phyloP scores from a whole-genome alignment of 129 eudicot genomes.

The Lonicera japonica region DNA sequence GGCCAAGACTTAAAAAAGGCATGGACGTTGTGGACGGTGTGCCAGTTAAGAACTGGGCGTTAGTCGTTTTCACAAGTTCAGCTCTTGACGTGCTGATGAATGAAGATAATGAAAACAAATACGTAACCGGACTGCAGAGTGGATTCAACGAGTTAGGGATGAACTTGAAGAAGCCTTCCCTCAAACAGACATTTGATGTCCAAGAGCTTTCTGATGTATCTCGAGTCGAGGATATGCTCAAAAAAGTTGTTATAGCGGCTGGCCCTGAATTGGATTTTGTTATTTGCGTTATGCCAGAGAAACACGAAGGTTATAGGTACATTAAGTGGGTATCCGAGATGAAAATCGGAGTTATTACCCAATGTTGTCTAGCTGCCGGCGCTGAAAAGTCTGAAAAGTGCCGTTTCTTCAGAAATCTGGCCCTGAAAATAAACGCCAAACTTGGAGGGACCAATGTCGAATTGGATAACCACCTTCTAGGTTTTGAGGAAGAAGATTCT shows the following conservation, averaged over 20 bases:
- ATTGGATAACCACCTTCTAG: conserved; percentile 33
- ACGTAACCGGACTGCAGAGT: conserved; percentile 22
- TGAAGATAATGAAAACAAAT: background rate
- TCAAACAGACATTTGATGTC: conserved; percentile 15
- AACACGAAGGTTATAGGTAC: conserved; percentile 41
- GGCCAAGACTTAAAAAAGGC: conserved; percentile 42
- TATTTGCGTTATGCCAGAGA: conserved; percentile 43
- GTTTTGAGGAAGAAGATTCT: conserved; percentile 20
- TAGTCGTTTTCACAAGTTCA: conserved; percentile 36
- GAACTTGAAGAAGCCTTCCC: conserved; percentile 27
- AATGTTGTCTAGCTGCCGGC: conserved; percentile 40
- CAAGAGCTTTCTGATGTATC: conserved; percentile 2
- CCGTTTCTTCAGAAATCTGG: conserved; percentile 61
- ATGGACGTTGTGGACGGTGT: conserved; percentile 35
- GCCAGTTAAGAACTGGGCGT: conserved; percentile 48
- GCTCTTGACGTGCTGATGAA: conserved; percentile 3
- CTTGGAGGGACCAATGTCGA: conserved; percentile 74
- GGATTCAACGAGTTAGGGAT: conserved; percentile 35
- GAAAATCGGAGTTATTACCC: conserved; percentile 53
- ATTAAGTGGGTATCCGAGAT: conserved; percentile 58
- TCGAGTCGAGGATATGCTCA: conserved; percentile 16
- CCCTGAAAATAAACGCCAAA: conserved; percentile 83
- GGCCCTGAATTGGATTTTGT: conserved; percentile 25
- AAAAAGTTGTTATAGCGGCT: conserved; percentile 14
- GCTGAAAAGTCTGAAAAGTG: conserved; percentile 39